Base-by-base conservation (phyloP, 108 stramenopile species). In the Craspedostauros australis region DNA sequence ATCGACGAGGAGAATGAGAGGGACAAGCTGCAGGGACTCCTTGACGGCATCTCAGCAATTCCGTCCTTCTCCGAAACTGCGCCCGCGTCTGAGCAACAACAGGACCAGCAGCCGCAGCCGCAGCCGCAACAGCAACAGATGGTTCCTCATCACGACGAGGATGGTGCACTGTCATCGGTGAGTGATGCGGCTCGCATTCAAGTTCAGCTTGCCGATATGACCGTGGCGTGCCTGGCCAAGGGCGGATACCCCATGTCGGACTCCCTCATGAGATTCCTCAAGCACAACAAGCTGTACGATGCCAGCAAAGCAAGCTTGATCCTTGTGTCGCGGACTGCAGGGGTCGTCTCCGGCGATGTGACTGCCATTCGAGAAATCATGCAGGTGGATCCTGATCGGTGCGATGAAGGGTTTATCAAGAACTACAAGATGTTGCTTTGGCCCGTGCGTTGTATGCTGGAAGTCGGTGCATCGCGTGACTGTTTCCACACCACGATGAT, bases 21-120 rank as follows among this genome's bases (percentile, higher is more conserved):
- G 36, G 50, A 46, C 6, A 65, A 49, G 26, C 68, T 78, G 45
- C 50, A 72, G 26, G 85, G 90, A 19, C 42, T 87, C 26, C 48
- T 91, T 37, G 90, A 91, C 57, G 80, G 82, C 32, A 87, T 91
- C 23, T n/a, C n/a, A n/a, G n/a, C n/a, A n/a, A 50, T 62, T 2
- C 74, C 79, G 4, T 24, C 50, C 38, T 25, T 9, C 26, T 5
- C 15, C 1, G 26, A 42, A 7, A 53, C 51, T 2, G 57, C 51
- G 14, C 28, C 45, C 7, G 28, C 27, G 58, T 36, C 36, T 26
- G 27, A 57, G 28, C 20, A n/a, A n/a, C n/a, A n/a, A n/a, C 44
- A 2, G 47, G 8, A 8, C n/a, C n/a, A n/a, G n/a, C n/a, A n/a
- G n/a, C n/a, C n/a, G n/a, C n/a, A n/a, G n/a, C n/a, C n/a, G n/a